Base-by-base conservation (phyloP, 805 yeast species). In the Kodamaea nitidulidarum region DNA sequence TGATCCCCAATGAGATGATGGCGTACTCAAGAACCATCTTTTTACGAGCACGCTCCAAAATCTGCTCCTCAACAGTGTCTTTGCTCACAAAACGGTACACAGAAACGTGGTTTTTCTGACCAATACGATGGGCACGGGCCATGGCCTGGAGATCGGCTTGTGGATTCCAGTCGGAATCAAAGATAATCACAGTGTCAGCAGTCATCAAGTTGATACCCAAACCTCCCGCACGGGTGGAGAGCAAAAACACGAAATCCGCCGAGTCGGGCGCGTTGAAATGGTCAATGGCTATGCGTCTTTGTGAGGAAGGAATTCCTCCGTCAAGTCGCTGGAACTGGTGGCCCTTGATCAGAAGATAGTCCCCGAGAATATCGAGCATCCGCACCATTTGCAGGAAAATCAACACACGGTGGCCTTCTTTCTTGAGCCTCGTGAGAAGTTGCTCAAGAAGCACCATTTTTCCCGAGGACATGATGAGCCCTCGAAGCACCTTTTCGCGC, bases 61-160 rank as follows among this genome's bases (percentile, higher is more conserved):
- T 95, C 58, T 93, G 96, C 61, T 93, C 99, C 61, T 93, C 99
- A 10, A 93, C 96, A 0, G 98, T 93, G 54, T 93, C 98, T 54
- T 93, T 93, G 42, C 96, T 84, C n/a, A 93, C 98, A 67, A 93
- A 86, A 57, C 99, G 73, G 59, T 93, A 93, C 12, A 93, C 98
- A 80, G 88, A 87, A 26, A 93, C 99, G 63, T 93, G 98, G 53
- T 87, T 88, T 63, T 90, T 93, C 61, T 93, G 99, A n/a, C 99
- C 99, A 58, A 93, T 93, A 71, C 99, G 81, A 66, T 93, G 99
- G 2, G 98, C 98, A 65, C 98, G 80, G 0, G 98, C 98, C 98
- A 93, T 93, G 1, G 98, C 98, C 65, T 93, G 98, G 54, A 93
- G 71, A 73, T 93, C 98, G 0, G 98, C 98, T 61, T 93, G 98